Evolutionary conservation across 2,329 filamentous ascomycete species (phyloP), one percentile per base, ranked within the genome.

Genomic region (Sclerotinia sclerotiorum): DNA sequence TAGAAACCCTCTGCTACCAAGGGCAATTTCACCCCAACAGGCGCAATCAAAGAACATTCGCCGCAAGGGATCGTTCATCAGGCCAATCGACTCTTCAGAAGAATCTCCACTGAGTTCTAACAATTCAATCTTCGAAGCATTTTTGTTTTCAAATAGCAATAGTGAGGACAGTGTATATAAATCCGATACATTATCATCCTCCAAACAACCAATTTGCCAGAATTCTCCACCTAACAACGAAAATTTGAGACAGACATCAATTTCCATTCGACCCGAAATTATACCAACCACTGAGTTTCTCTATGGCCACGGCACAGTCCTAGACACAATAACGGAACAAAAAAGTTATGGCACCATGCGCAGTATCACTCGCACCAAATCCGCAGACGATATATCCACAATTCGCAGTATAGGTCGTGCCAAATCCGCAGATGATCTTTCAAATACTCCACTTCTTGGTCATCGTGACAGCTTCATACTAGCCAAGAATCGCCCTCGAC

Each of bases 261-360:
- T 60, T 55, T 54, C 55, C 46, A 68, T 52, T 49, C 44, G 46
- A 39, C 65, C 48, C 29, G 46, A 61, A n/a, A 51, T 57, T 13
- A 58, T 21, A 48, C 35, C 39, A 46, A 64, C 24, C 29, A 65
- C 39, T 0, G 60, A 74, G 46, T 80, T 82, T 70, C 72, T 78
- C 2, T 82, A 82, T 69, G 80, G 80, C 27, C 74, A 77, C 67
- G 80, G 80, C 27, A 81, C 80, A 5, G 73, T 77, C 39, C 76
- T 82, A 1, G 74, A 77, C 27, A 79, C 80, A 19, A 82, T 82
- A 70, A 74, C 76, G n/a, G 80, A 82, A 73, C 78, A 80, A 72
- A 79, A 77, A 66, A 81, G 79, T 71, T 73, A 73, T 65, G 71
- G 75, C 7, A 80, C 79, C 2, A 73, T 81, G 21, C 74, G 77